Percentiles rank a stretch among this genome's conserved stretches.
Evolutionary conservation across 1,284 basidiomycete species (phyloP).

Genomic region (Moesziomyces sp.): DNA sequence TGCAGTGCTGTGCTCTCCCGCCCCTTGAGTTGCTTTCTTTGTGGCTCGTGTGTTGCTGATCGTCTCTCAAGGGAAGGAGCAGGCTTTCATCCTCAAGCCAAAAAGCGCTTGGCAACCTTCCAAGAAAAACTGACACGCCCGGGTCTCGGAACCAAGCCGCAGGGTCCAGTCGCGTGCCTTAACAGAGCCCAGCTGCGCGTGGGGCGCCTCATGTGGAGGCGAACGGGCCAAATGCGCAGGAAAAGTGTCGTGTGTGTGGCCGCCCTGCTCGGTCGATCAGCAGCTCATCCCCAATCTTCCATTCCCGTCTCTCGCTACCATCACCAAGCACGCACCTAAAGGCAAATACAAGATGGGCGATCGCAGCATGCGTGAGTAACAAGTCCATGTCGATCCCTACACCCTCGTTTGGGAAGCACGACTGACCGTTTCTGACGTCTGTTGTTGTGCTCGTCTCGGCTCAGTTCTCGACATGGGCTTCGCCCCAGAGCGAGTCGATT

Average conservation of each 20-base stretch:
- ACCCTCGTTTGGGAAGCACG: background rate
- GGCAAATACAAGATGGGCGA: conserved; percentile 30
- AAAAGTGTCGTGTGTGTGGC: conserved; percentile 22
- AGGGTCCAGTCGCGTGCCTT: background rate
- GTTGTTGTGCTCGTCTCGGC: background rate
- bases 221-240: conserved; percentile 22
- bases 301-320: background rate
- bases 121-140: too few species aligned
- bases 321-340: background rate
- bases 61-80: background rate
- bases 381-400: background rate
- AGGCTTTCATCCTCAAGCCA: background rate
- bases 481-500: conserved; percentile 60
- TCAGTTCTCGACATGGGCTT: conserved; percentile 67
- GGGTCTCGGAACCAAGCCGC: too few species aligned
- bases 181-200: conserved; percentile 3
- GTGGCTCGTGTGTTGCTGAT: background rate
- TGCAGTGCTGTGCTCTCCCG: background rate
- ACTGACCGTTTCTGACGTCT: background rate
- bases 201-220: conserved; percentile 21
- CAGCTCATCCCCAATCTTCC: background rate
- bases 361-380: conserved; percentile 33
- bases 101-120: background rate
- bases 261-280: conserved; percentile 1
- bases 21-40: background rate